Evolutionary conservation across 176 grass and related monocot species (phyloP), one percentile per base, ranked within the genome.

Genomic region (Cenchrus americanus): DNA sequence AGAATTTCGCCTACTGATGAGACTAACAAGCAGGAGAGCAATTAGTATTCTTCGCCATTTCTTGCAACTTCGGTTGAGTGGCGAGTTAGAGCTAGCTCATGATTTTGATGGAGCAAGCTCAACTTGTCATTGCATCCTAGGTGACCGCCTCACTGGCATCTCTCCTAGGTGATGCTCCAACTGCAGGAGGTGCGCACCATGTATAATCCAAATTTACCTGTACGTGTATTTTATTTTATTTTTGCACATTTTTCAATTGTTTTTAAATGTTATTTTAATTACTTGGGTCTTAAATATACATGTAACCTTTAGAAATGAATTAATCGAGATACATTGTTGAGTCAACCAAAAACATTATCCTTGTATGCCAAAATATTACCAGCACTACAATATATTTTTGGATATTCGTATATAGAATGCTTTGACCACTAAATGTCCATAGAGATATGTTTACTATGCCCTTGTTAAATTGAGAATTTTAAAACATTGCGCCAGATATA

Each of bases 1-100:
- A 54, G 4, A 87, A 95, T 24, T 93, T 96, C 87, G 11, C 63
- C 53, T 89, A 87, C 70, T 87, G 41, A 80, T 87, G 23, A 80
- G 53, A 66, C 44, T 3, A 18, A 6, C 57, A 11, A 1, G 8
- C 14, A 18, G 34, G 6, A 37, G 13, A 14, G 21, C 6, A 1
- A 13, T 24, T 12, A 0, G 3, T 6, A 1, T 27, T 8, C 22
- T 1, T 19, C 8, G 14, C 10, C 78, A 67, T 80, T 53, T 53
- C 77, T 53, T 53, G 62, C 27, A 27, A 27, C 27, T 14, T 80
- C 18, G 47, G 62, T 67, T 1, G 7, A 67, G n/a, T 37, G 62
- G 47, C 18, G 15, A 66, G 30, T 84, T 60, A 41, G 18, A 11
- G 66, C 67, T 84, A 48, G 66, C 27, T 37, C 34, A 37, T 84